phyloP scores from a whole-genome alignment of 1,284 basidiomycete genomes.

The Stereum hirsutum region DNA sequence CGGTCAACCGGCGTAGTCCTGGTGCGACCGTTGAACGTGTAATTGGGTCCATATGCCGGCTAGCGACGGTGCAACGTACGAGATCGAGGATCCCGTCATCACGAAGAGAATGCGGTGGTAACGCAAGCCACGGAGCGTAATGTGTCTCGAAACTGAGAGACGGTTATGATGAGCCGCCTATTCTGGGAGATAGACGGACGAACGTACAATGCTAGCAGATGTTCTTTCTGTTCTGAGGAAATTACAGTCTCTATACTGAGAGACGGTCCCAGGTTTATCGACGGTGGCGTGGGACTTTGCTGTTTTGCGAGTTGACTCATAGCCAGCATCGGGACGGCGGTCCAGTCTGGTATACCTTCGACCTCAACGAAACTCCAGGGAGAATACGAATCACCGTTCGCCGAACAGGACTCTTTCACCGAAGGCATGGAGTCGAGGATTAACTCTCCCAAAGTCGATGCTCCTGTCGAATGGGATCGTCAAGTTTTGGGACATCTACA shows the following conservation, averaged over 20 bases:
- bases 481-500: too few species aligned
- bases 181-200: constrained; percentile 4
- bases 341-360: constrained; percentile 7
- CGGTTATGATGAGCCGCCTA: background rate
- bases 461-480: too few species aligned
- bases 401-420: too few species aligned
- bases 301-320: too few species aligned
- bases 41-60: constrained; percentile 27
- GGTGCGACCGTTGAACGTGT: constrained; percentile 27
- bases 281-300: too few species aligned
- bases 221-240: constrained; percentile 23
- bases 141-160: constrained; percentile 28
- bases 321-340: constrained; percentile 13
- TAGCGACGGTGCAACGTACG: constrained; percentile 29
- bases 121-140: constrained; percentile 32
- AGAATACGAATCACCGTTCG: background rate
- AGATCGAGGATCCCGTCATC: constrained; percentile 25
- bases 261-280: too few species aligned
- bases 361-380: background rate
- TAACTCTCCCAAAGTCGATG: too few species aligned
- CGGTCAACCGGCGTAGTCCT: constrained; percentile 29
- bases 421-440: too few species aligned
- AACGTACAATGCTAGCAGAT: constrained; percentile 28
- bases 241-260: constrained; percentile 22
- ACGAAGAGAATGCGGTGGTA: constrained; percentile 21